Conservation (phyloP, 148 eudicot species). For the Vaccinium myrtillus region DNA sequence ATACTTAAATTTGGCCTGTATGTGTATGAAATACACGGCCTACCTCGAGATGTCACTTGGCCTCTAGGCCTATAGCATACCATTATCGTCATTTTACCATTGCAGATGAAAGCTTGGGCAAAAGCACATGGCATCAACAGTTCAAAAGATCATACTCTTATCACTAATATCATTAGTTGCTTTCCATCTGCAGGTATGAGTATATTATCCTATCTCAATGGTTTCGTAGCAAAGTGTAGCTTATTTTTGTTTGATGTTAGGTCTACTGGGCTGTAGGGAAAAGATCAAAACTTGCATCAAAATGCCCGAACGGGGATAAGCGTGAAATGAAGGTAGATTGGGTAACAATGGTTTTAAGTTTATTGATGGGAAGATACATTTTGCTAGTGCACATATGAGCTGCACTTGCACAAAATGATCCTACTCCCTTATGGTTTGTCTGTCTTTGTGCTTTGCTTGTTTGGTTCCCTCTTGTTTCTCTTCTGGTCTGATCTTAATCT, state of each 20-base stretch:
- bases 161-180: slow-evolving; percentile 49
- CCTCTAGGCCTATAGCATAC: neutral
- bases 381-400: too few species aligned
- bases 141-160: slow-evolving; percentile 62
- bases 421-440: too few species aligned
- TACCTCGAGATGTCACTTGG: neutral
- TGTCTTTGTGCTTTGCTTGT: neutral
- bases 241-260: neutral
- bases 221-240: neutral
- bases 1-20: slow-evolving; percentile 3
- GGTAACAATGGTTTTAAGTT: neutral
- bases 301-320: neutral
- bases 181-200: slow-evolving; percentile 86
- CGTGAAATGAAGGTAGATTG: too few species aligned
- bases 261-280: neutral
- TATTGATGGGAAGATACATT: too few species aligned
- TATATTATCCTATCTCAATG: neutral
- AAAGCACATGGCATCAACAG: slow-evolving; percentile 80
- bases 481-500: slow-evolving; percentile 5
- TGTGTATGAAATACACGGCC: neutral
- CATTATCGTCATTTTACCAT: neutral
- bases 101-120: slow-evolving; percentile 93
- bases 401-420: too few species aligned
- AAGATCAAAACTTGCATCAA: neutral
- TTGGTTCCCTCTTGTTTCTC: neutral